Conservation (phyloP, 1,284 basidiomycete genomes). For the Lentinula novae-zelandiae region DNA sequence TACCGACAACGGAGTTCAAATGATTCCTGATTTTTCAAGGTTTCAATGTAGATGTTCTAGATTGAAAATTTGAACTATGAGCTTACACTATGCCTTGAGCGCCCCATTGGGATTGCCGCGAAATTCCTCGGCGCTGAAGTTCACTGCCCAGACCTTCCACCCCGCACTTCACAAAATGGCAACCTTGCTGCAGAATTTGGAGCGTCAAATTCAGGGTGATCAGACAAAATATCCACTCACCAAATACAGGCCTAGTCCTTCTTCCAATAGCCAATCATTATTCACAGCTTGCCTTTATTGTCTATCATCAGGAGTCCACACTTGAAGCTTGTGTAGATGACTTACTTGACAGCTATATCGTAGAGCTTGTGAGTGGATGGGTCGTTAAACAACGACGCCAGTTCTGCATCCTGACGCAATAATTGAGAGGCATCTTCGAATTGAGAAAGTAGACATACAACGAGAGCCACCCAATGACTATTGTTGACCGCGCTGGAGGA, state of each 20-base stretch:
- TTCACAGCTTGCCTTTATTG: constrained; percentile 49
- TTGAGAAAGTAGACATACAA: constrained; percentile 38
- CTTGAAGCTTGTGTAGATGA: background rate
- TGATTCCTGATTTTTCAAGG: constrained; percentile 36
- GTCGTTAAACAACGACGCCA: constrained; percentile 52
- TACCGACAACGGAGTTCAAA: constrained; percentile 43
- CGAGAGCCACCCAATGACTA: constrained; percentile 61
- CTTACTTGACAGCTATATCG: constrained; percentile 62
- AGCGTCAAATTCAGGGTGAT: background rate
- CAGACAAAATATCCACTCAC: constrained; percentile 28
- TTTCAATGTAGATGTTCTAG: background rate
- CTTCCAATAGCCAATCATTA: constrained; percentile 67
- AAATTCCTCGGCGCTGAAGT: constrained; percentile 60
- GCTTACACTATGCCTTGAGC: constrained; percentile 67
- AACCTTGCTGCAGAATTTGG: constrained; percentile 50
- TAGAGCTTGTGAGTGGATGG: constrained; percentile 61
- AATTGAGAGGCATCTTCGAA: constrained; percentile 4
- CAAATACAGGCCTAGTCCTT: constrained; percentile 64
- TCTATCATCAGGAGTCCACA: background rate
- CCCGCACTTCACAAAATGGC: constrained; percentile 63
- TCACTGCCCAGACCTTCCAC: constrained; percentile 64
- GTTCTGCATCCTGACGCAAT: constrained; percentile 55
- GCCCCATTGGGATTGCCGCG: constrained; percentile 65
- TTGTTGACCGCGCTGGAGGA: constrained; percentile 65
- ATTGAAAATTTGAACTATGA: background rate